phyloP scores from a whole-genome alignment of 2,329 filamentous ascomycete species.

The Reticulascus tulasneorum region DNA sequence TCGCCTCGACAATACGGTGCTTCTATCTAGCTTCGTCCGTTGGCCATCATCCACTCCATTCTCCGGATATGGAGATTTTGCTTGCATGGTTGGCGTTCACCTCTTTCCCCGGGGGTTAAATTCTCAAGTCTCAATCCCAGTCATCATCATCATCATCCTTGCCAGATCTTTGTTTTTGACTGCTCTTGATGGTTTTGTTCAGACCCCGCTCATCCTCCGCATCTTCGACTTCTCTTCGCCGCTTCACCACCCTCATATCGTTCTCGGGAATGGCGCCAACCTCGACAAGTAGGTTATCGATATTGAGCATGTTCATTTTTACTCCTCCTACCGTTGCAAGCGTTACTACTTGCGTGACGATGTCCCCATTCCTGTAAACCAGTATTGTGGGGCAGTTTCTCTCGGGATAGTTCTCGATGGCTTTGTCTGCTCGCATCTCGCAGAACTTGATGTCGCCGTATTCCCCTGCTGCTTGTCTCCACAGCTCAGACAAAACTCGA shows the following conservation, averaged over 20 bases:
- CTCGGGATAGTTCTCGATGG: conserved; percentile 95
- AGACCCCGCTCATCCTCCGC: conserved; percentile 54
- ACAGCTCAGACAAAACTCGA: conserved; percentile 76
- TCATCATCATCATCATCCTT: conserved; percentile 53
- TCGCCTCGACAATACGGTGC: no score
- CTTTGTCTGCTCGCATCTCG: conserved; percentile 86
- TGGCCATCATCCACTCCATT: no score
- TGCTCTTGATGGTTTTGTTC: conserved; percentile 47
- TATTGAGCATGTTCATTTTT: conserved; percentile 64
- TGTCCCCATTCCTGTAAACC: conserved; percentile 89
- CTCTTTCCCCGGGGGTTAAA: no score
- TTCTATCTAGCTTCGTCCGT: no score
- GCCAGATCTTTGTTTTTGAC: conserved; percentile 40
- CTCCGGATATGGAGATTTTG: no score
- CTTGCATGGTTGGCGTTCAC: no score
- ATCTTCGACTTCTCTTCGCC: conserved; percentile 56
- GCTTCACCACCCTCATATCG: conserved; percentile 71
- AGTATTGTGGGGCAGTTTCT: conserved; percentile 91
- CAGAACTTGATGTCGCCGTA: conserved; percentile 98
- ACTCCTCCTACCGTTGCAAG: conserved; percentile 73
- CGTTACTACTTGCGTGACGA: conserved; percentile 88
- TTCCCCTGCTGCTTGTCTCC: conserved; percentile 76
- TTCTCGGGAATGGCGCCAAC: conserved; percentile 74
- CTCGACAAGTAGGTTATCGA: conserved; percentile 78
- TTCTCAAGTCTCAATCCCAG: conserved; percentile 50